Conservation (phyloP, 1,139 yeast species). For the Suhomyces anneliseae region DNA sequence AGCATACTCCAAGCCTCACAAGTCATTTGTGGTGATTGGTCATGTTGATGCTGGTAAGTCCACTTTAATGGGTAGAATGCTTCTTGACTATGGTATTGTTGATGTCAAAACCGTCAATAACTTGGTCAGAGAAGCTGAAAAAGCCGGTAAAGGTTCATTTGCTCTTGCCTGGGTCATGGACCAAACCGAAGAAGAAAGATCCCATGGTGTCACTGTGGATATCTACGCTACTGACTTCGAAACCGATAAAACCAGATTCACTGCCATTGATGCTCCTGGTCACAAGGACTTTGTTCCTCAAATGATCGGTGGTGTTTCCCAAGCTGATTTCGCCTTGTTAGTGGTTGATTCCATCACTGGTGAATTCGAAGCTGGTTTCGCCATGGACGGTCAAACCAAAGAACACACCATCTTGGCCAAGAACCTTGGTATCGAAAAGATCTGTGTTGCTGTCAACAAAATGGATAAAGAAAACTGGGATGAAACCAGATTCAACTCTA, state of each 20-base stretch:
- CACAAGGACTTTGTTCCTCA: conserved; percentile 53
- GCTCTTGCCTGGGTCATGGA: conserved; percentile 98
- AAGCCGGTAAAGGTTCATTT: conserved; percentile 86
- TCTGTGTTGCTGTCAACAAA: conserved; percentile 84
- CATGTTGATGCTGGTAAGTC: conserved; percentile 99
- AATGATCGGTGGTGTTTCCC: conserved; percentile 54
- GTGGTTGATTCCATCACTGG: conserved; percentile 79
- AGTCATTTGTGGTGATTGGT: conserved; percentile 85
- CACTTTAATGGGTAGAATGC: conserved; percentile 85
- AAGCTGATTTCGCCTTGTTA: conserved; percentile 68
- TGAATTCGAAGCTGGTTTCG: conserved; percentile 89
- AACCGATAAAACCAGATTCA: conserved; percentile 62
- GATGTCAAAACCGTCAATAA: conserved; percentile 76
- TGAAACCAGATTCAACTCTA: conserved; percentile 60
- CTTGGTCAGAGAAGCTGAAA: conserved; percentile 76
- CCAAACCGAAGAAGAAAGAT: conserved; percentile 88
- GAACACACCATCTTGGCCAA: conserved; percentile 88
- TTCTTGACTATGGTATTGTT: conserved; percentile 80
- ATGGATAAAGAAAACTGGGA: conserved; percentile 80
- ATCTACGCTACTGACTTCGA: conserved; percentile 84
- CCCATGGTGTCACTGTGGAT: conserved; percentile 91
- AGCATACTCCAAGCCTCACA: conserved; percentile 54
- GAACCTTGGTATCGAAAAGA: conserved; percentile 72
- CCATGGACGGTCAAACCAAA: conserved; percentile 87
- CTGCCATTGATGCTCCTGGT: conserved; percentile 93